Percentiles rank a stretch among this genome's conserved stretches.
These are phyloP conservation scores for Ascochyta rabiei DNA, from an alignment of 2,329 filamentous ascomycete genomes.

Conservation along the genomic window DNA sequence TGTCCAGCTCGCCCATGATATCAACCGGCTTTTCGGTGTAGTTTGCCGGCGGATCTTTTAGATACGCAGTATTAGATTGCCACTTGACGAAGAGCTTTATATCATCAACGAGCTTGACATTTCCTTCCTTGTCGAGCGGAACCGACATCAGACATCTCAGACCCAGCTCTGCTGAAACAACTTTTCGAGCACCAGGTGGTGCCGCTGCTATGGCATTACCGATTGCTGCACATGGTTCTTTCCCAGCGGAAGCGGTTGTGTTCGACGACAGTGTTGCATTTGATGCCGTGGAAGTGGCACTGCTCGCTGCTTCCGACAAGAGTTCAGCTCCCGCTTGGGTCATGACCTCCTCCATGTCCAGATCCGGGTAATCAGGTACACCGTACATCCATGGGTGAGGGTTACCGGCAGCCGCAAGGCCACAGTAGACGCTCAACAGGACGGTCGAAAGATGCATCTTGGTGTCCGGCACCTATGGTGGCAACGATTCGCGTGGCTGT, in stretches of 20 bases:
- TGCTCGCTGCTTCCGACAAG: constrained; percentile 20
- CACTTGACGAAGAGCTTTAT: constrained; percentile 46
- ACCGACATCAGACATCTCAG: constrained; percentile 45
- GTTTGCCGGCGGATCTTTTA: constrained; percentile 46
- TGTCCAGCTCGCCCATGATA: constrained; percentile 45
- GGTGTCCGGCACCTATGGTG: neutral
- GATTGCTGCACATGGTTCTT: constrained; percentile 43
- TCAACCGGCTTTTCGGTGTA: constrained; percentile 49
- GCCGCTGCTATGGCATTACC: constrained; percentile 35
- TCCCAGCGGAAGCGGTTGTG: constrained; percentile 24
- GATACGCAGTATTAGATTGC: constrained; percentile 49
- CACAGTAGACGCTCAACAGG: constrained; percentile 27
- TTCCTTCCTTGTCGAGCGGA: constrained; percentile 44
- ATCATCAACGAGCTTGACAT: constrained; percentile 42
- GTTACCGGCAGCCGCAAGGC: constrained; percentile 27
- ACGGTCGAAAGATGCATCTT: constrained; percentile 30
- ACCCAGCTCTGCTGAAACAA: constrained; percentile 44
- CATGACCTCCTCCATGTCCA: constrained; percentile 37
- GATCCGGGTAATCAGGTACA: constrained; percentile 36
- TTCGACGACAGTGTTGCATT: constrained; percentile 22
- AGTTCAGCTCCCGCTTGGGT: constrained; percentile 30
- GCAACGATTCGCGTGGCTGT: neutral
- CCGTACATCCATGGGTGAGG: constrained; percentile 44
- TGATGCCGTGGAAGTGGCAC: constrained; percentile 18
- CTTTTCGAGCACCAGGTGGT: constrained; percentile 32